These are phyloP conservation scores for Wilcoxina mikolae DNA, from an alignment of 495 filamentous ascomycete species.

Conservation along the genomic window DNA sequence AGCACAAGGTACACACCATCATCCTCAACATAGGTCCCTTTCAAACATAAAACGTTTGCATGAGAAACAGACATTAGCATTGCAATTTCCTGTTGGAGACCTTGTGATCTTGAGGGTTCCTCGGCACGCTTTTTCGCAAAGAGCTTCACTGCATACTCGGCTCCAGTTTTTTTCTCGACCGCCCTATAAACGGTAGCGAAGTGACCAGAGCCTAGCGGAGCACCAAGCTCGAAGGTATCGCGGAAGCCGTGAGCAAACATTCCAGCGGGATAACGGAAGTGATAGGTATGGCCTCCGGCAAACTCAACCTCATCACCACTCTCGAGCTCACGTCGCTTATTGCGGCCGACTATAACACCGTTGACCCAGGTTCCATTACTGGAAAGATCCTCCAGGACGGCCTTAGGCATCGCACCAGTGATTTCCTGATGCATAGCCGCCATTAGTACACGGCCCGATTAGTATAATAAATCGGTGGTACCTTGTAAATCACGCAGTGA, in stretches of 20 bases:
- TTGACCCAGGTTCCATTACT: constrained; percentile 96
- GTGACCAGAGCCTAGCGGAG: constrained; percentile 88
- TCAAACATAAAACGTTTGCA: constrained; percentile 85
- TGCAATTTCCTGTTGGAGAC: constrained; percentile 87
- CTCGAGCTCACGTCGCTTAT: constrained; percentile 72
- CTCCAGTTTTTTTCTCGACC: constrained; percentile 67
- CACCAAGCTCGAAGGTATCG: constrained; percentile 70
- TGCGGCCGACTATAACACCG: constrained; percentile 76
- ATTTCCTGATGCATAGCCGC: constrained; percentile 54
- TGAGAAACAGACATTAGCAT: constrained; percentile 93
- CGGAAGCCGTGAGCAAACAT: constrained; percentile 61
- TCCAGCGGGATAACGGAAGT: constrained; percentile 75
- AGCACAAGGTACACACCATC: constrained; percentile 85
- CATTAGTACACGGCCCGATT: not conserved
- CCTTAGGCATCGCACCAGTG: constrained; percentile 60
- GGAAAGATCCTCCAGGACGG: constrained; percentile 81
- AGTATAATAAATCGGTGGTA: constrained; percentile 10
- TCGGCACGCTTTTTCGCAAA: constrained; percentile 73
- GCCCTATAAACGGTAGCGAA: constrained; percentile 92
- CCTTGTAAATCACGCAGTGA: constrained; percentile 73
- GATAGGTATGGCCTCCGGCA: constrained; percentile 63
- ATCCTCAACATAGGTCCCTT: constrained; percentile 85
- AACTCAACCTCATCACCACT: constrained; percentile 84
- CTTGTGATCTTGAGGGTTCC: constrained; percentile 66
- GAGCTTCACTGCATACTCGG: constrained; percentile 80